A percentile compares a stretch with the other conserved stretches of the same genome.
phyloP scores from a whole-genome alignment of 768 basidiomycete species.

The Leccinum longicurvipes region DNA sequence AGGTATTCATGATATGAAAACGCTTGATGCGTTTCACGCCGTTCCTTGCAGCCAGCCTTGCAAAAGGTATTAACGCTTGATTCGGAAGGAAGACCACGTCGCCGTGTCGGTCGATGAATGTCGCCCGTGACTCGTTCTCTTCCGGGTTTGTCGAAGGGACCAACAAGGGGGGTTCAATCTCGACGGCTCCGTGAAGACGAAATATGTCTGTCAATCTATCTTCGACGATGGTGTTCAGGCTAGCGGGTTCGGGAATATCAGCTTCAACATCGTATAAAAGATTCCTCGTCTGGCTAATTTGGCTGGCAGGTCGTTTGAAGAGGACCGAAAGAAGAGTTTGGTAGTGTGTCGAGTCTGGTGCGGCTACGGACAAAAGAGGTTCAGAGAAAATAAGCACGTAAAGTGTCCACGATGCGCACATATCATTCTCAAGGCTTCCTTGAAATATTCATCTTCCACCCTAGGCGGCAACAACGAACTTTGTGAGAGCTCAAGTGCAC shows the following conservation, averaged over 20 bases:
- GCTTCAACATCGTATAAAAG: slow-evolving; percentile 74
- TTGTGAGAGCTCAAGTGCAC: slow-evolving; percentile 78
- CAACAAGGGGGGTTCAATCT: slow-evolving; percentile 82
- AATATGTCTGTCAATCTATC: slow-evolving; percentile 77
- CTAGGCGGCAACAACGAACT: slow-evolving; percentile 72
- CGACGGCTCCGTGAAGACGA: slow-evolving; percentile 85
- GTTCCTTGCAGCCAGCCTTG: slow-evolving; percentile 73
- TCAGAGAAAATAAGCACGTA: background rate
- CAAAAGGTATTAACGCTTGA: slow-evolving; percentile 72
- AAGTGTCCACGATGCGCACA: slow-evolving; percentile 38
- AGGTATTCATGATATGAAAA: slow-evolving; percentile 75
- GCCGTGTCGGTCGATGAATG: slow-evolving; percentile 77
- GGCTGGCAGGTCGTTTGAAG: slow-evolving; percentile 69
- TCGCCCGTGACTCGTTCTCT: slow-evolving; percentile 62
- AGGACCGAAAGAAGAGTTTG: slow-evolving; percentile 74
- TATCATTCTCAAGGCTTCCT: slow-evolving; percentile 72
- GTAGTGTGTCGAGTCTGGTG: slow-evolving; percentile 78
- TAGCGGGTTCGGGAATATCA: slow-evolving; percentile 65
- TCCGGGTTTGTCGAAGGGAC: slow-evolving; percentile 65
- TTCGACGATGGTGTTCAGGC: slow-evolving; percentile 70
- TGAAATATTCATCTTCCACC: slow-evolving; percentile 85
- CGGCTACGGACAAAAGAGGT: slow-evolving; percentile 40
- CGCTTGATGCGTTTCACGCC: slow-evolving; percentile 73
- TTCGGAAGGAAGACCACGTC: slow-evolving; percentile 72
- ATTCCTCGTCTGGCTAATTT: slow-evolving; percentile 57